A percentile compares a stretch with the other conserved stretches of the same genome.
phyloP scores from a whole-genome alignment of 805 yeast genomes.

The Candida railenensis region DNA sequence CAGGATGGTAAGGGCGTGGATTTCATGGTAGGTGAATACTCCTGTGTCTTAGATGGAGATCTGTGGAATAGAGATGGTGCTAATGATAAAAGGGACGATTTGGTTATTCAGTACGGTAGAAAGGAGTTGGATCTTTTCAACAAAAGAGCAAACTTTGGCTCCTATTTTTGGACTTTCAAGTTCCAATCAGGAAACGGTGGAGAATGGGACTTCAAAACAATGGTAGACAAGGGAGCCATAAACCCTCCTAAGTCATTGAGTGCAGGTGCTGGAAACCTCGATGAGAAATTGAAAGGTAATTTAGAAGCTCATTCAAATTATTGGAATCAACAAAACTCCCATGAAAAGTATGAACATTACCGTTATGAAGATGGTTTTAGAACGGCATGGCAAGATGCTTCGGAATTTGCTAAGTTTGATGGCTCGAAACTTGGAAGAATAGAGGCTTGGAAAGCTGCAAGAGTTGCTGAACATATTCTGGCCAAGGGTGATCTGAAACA shows the following conservation, averaged over 20 bases:
- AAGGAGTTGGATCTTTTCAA: conserved; percentile 49
- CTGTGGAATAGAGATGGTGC: conserved; percentile 64
- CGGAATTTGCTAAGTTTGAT: conserved; percentile 64
- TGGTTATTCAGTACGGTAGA: conserved; percentile 63
- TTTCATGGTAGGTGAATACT: conserved; percentile 83
- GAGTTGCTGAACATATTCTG: conserved; percentile 60
- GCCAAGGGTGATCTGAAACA: conserved; percentile 54
- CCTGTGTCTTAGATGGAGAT: conserved; percentile 77
- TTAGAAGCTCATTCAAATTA: conserved; percentile 53
- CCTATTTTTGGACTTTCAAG: conserved; percentile 88
- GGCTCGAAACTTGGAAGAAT: conserved; percentile 74
- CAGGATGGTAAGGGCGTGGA: conserved; percentile 54
- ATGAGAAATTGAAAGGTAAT: conserved; percentile 36
- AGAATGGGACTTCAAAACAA: conserved; percentile 90
- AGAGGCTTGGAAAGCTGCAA: conserved; percentile 63
- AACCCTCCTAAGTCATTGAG: conserved; percentile 19
- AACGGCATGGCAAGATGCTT: conserved; percentile 72
- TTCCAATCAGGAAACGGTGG: conserved; percentile 91
- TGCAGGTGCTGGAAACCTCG: conserved; percentile 41
- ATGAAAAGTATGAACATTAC: conserved; percentile 74
- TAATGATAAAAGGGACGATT: conserved; percentile 43
- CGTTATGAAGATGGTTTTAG: conserved; percentile 77
- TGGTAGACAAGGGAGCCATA: conserved; percentile 61
- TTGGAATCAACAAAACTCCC: conserved; percentile 62
- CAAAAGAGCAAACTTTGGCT: conserved; percentile 63